These are phyloP conservation scores for Cutaneotrichosporon arboriforme DNA, from an alignment of 1,284 basidiomycete genomes.

Conservation along the genomic window DNA sequence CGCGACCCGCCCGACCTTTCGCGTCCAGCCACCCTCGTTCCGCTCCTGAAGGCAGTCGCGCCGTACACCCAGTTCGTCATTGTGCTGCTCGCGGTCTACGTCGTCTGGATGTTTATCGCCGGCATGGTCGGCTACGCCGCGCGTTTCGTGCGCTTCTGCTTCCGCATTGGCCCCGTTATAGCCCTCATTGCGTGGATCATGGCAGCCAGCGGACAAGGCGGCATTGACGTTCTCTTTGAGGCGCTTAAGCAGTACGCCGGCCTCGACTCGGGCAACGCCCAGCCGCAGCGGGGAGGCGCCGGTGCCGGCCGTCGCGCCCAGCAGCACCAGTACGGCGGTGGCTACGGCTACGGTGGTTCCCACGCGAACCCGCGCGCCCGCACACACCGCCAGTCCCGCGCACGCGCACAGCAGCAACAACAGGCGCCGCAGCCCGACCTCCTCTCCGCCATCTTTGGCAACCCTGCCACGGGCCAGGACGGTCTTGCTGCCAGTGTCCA, in stretches of 20 bases:
- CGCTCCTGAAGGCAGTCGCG: conserved; percentile 26
- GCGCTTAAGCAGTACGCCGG: conserved; percentile 37
- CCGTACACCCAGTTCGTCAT: conserved; percentile 37
- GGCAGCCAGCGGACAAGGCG: conserved; percentile 39
- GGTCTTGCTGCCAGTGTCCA: conserved; percentile 28
- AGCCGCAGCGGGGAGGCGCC: not conserved
- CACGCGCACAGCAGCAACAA: not conserved
- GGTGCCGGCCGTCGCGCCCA: not conserved
- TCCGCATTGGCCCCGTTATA: conserved; percentile 37
- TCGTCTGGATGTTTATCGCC: conserved; percentile 34
- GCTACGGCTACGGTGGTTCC: not conserved
- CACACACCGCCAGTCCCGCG: conserved; percentile 1
- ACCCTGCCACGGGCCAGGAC: conserved; percentile 13
- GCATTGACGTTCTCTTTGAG: conserved; percentile 35
- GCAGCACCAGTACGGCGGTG: not conserved
- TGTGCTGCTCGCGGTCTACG: conserved; percentile 35
- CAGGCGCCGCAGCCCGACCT: conserved; percentile 5
- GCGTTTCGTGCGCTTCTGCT: conserved; percentile 37
- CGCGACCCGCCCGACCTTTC: conserved; percentile 33
- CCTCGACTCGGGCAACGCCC: conserved; percentile 6
- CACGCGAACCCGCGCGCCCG: conserved; percentile 5
- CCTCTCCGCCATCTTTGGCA: conserved; percentile 9
- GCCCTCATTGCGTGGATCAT: conserved; percentile 41
- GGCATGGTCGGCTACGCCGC: conserved; percentile 34
- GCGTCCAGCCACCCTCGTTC: conserved; percentile 33